Evolutionary conservation across 257 asterid species (phyloP).

Genomic region (Ligustrum vulgare): DNA sequence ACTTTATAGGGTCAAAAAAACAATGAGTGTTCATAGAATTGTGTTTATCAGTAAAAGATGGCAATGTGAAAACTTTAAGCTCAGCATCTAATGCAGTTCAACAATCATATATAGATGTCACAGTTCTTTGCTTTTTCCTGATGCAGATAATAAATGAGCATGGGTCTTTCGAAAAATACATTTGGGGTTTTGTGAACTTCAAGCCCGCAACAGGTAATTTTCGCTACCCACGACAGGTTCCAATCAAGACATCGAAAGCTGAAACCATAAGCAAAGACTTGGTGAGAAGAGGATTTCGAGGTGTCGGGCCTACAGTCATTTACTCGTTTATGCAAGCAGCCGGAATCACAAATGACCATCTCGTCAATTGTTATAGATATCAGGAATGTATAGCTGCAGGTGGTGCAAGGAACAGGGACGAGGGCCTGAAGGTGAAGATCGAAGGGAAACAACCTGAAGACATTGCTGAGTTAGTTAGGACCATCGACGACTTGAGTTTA

Average conservation of each 20-base stretch:
- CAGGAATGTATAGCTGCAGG: conserved; percentile 54
- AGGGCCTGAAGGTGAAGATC: conserved; percentile 27
- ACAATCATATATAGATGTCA: background rate
- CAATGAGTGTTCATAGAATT: background rate
- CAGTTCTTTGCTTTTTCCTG: conserved; percentile 14
- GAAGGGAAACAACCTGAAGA: conserved; percentile 53
- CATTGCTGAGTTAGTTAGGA: conserved; percentile 43
- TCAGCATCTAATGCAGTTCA: background rate
- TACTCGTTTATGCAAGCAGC: conserved; percentile 96
- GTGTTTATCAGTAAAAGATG: background rate
- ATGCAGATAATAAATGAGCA: conserved; percentile 74
- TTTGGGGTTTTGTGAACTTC: conserved; percentile 84
- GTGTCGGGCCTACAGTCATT: conserved; percentile 89
- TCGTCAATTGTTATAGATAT: conserved; percentile 77
- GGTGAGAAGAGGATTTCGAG: conserved; percentile 87
- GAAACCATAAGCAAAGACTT: conserved; percentile 94
- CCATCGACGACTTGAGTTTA: conserved; percentile 58
- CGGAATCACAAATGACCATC: conserved; percentile 92
- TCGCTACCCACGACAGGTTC: conserved; percentile 91
- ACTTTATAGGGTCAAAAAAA: background rate
- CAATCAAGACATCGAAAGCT: conserved; percentile 88
- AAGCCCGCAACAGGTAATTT: conserved; percentile 68
- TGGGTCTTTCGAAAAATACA: conserved; percentile 85
- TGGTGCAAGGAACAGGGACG: conserved; percentile 42
- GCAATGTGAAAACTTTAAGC: background rate